These are phyloP conservation scores for Termitomyces sp. DNA, from an alignment of 768 basidiomycete genomes.

Conservation along the genomic window DNA sequence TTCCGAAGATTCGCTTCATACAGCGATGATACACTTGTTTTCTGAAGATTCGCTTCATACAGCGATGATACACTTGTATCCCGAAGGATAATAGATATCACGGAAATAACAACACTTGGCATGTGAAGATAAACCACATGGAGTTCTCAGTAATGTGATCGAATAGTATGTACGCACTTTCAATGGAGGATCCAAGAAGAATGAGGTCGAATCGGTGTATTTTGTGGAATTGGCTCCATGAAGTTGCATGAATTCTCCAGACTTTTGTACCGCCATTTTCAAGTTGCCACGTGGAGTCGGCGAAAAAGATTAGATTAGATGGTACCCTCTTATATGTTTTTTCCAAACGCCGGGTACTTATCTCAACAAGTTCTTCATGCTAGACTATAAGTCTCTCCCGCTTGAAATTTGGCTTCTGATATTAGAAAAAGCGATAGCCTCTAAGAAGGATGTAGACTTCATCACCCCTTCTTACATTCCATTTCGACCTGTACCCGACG, in stretches of 20 bases:
- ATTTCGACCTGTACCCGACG: constrained; percentile 38
- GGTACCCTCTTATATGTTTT: neutral
- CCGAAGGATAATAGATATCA: neutral
- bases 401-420: constrained; percentile 55
- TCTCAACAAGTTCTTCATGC: neutral
- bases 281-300: no score
- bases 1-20: no score
- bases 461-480: constrained; percentile 37
- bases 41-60: no score
- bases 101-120: neutral
- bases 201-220: neutral
- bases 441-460: constrained; percentile 23
- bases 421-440: constrained; percentile 40
- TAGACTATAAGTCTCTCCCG: constrained; percentile 33
- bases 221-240: neutral
- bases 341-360: neutral
- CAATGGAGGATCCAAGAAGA: neutral
- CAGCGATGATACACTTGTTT: neutral
- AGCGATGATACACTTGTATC: neutral
- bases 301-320: neutral
- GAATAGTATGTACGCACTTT: no score
- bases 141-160: no score
- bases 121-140: no score
- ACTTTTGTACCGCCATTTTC: no score
- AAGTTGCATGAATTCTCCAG: no score